These are phyloP conservation scores for Polyporus tsugae DNA, from an alignment of 1,284 basidiomycete species.

Conservation along the genomic window DNA sequence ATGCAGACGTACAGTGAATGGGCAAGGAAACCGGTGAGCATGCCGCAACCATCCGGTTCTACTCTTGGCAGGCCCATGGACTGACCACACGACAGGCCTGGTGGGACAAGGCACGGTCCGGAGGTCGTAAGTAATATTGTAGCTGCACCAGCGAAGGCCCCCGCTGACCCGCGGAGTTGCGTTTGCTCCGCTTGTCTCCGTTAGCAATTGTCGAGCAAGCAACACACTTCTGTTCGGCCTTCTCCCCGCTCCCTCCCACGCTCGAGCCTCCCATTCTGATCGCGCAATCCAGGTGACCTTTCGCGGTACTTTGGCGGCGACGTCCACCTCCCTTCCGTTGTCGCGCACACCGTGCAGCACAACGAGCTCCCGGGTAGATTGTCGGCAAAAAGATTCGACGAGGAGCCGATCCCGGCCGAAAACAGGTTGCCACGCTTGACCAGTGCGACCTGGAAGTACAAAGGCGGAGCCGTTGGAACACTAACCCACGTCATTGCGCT, in stretches of 20 bases:
- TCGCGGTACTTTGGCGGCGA: slow-evolving; percentile 75
- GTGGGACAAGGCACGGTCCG: slow-evolving; percentile 58
- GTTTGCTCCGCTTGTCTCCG: neutral
- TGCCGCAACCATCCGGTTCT: neutral
- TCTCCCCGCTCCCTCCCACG: neutral
- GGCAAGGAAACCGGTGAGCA: slow-evolving; percentile 46
- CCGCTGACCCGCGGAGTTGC: neutral
- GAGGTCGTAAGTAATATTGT: slow-evolving; percentile 46
- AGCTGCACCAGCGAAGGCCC: neutral
- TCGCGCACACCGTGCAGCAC: slow-evolving; percentile 56
- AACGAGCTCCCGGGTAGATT: slow-evolving; percentile 63
- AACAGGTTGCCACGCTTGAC: slow-evolving; percentile 46
- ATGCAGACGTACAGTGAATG: slow-evolving; percentile 32
- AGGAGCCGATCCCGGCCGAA: slow-evolving; percentile 47
- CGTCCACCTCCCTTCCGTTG: slow-evolving; percentile 54
- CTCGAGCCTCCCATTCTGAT: neutral
- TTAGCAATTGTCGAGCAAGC: slow-evolving; percentile 67
- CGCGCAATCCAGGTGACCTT: slow-evolving; percentile 42
- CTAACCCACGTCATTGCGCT: slow-evolving; percentile 63
- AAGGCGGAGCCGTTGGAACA: slow-evolving; percentile 58
- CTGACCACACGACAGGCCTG: slow-evolving; percentile 38
- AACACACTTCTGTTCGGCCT: slow-evolving; percentile 57
- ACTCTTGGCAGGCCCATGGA: neutral
- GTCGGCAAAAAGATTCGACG: slow-evolving; percentile 58
- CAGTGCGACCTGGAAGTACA: slow-evolving; percentile 55